Base-by-base conservation (phyloP, 2,329 filamentous ascomycete genomes). In the Alternaria viburni region DNA sequence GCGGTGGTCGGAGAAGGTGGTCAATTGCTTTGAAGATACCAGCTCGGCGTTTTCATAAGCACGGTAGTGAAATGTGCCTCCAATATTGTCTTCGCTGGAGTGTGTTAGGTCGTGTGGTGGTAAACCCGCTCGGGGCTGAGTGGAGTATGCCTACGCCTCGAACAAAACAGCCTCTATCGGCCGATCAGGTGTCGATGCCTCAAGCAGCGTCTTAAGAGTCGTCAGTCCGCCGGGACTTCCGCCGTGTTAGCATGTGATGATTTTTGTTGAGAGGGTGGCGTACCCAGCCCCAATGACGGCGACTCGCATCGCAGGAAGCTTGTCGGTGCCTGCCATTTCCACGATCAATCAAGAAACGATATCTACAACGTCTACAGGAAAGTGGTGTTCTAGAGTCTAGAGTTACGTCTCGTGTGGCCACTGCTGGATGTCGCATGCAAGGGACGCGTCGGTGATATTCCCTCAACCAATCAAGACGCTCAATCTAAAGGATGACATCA, bases 1-100 rank as follows among this genome's bases (percentile, higher is more conserved):
- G 1, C 84, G 80, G 61, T 83, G 84, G 65, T 86, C 84, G 1
- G 84, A 86, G 64, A 86, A 86, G 17, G 81, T 75, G 0, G 84
- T 86, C 9, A 86, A 76, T 46, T 85, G 83, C 64, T 84, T 85
- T 4, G 83, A 85, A 2, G 82, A 84, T 1, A 86, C 84, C 2
- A 85, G 78, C 80, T 86, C 84, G 2, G 83, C 82, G 32, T 84
- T 82, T 58, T 85, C 82, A 56, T 86, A 86, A 5, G 81, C 77
- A 6, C 82, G 80, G 59, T 84, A 80, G 21, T 77, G 76, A 69
- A 86, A 86, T 1, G 83, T 84, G 3, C 84, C 84, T 3, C 83
- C 84, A 49, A 86, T 76, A 0, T 78, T 74, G 8, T 76, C 70
- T 58, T 83, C 80, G 25, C 75, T 77, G 51, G 50, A 17, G 4